These are phyloP conservation scores for Penicillium paxilli DNA, from an alignment of 495 filamentous ascomycete genomes.

Conservation along the genomic window DNA sequence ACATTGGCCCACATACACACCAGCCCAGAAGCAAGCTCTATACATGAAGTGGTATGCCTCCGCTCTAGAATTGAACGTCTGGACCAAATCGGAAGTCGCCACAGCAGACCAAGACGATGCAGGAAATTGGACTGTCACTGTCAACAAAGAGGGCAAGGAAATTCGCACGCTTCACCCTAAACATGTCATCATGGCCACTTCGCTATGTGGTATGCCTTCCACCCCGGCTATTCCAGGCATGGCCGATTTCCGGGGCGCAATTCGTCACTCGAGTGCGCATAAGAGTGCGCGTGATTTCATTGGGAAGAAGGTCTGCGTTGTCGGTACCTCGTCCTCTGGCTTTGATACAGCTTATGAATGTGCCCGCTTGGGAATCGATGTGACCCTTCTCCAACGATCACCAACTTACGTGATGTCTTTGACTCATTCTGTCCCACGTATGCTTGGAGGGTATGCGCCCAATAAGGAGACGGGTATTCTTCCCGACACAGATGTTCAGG, in stretches of 20 bases:
- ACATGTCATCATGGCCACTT: constrained; percentile 38
- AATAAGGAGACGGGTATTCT: constrained; percentile 14
- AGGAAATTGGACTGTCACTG: constrained; percentile 54
- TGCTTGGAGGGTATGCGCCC: constrained; percentile 17
- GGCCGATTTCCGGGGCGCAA: constrained; percentile 35
- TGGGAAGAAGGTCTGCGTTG: constrained; percentile 64
- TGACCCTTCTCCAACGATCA: constrained; percentile 71
- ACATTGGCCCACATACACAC: constrained; percentile 61
- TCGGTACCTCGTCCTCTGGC: constrained; percentile 70
- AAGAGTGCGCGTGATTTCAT: constrained; percentile 50
- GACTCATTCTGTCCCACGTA: constrained; percentile 19
- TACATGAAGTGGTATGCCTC: constrained; percentile 68
- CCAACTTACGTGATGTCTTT: constrained; percentile 60
- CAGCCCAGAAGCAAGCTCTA: constrained; percentile 69
- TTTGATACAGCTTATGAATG: constrained; percentile 71
- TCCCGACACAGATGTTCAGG: constrained; percentile 6
- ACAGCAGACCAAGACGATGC: constrained; percentile 44
- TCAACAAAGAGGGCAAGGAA: constrained; percentile 45
- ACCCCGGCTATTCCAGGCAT: constrained; percentile 32
- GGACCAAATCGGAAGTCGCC: constrained; percentile 52
- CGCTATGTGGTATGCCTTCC: constrained; percentile 32
- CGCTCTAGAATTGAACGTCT: constrained; percentile 66
- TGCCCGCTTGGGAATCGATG: constrained; percentile 57
- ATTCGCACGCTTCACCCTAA: constrained; percentile 38
- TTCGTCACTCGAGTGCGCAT: constrained; percentile 30